Base-by-base conservation (phyloP, 768 basidiomycete genomes). In the Mycena galericulata region DNA sequence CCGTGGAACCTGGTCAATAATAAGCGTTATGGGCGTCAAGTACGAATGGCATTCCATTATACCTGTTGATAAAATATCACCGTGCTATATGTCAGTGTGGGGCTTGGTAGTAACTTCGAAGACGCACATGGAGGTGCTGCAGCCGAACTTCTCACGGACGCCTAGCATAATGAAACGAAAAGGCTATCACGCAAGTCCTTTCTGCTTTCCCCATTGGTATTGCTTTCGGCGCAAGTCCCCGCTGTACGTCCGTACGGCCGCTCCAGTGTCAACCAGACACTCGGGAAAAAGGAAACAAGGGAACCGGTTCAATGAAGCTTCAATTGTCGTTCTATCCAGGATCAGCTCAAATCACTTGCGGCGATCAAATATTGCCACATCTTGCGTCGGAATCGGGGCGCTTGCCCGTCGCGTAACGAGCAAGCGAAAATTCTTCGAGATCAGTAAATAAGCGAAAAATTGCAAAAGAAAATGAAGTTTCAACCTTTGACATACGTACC, bases 1-100 rank as follows among this genome's bases (percentile, higher is more conserved):
- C n/a, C 11, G 10, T 8, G 11, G 24, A 8, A 10, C 46, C n/a
- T 47, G 46, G 17, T n/a, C n/a, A n/a, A n/a, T n/a, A n/a, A n/a
- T 46, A 50, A 61, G 59, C 29, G 46, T 50, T 62, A 62, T 57
- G 53, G 30, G 58, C 65, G 59, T 51, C 51, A 67, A 51, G 26
- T 50, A 68, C 43, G 46, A 50, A 68, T 62, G 15, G 49, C 22
- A 49, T 26, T 34, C 29, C 24, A 32, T 24, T 40, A n/a, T 18
- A 36, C 18, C 22, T 53, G 29, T 26, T 62, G 50, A 45, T 40
- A 6, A 6, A 36, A 14, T n/a, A n/a, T n/a, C 34, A 47, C 18
- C 63, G 34, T 66, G 46, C 49, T 36, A 38, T 20, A 38, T 53
- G 65, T 66, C 65, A 58, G 36, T 51, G 24, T 49, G 57, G 40